Evolutionary conservation across 2,329 filamentous ascomycete genomes (phyloP), one percentile per base, ranked within the genome.

Genomic region (Talaromyces amestolkiae): DNA sequence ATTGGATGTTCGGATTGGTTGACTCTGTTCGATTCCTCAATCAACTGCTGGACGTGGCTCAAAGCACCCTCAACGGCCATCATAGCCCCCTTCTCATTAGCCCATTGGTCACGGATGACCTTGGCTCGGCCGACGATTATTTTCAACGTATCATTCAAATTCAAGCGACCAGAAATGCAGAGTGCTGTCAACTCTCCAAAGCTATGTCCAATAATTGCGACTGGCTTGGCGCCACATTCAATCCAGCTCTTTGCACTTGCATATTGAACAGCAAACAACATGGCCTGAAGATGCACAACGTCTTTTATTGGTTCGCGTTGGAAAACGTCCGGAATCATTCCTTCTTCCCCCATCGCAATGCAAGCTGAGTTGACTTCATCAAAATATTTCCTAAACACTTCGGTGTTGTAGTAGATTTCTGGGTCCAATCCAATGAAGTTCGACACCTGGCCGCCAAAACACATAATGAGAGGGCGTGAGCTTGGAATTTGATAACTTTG

Each of bases 221-320:
- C 70, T 4, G 76, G 67, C 31, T 74, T 59, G 0, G 79, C 49
- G 0, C 79, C 79, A 17, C 68, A 71, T 22, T 79, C 76, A 2
- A 80, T 72, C 79, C 79, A 81, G 1, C 67, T 53, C 49, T 67
- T 72, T 1, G 79, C 77, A 39, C 69, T 73, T 0, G 79, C 66
- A 53, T 79, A 79, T 58, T 81, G 78, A n/a, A 76, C 54, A 1
- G 78, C 70, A 45, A 80, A 80, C 0, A 79, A 65, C 56, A 70
- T 71, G 15, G 69, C 70, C 19, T 82, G 81, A 0, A 81, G 71
- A 13, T 68, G 63, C 11, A 73, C 70, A 3, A 66, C 58, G 35
- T 72, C 68, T 1, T 53, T 2, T 6, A 71, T 56, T 0, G 70
- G n/a, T 4, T 15, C 19, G 8, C 41, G 41, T 43, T 43, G 41